Conservation (phyloP, 768 basidiomycete species). For the Multifurca ochricompacta region DNA sequence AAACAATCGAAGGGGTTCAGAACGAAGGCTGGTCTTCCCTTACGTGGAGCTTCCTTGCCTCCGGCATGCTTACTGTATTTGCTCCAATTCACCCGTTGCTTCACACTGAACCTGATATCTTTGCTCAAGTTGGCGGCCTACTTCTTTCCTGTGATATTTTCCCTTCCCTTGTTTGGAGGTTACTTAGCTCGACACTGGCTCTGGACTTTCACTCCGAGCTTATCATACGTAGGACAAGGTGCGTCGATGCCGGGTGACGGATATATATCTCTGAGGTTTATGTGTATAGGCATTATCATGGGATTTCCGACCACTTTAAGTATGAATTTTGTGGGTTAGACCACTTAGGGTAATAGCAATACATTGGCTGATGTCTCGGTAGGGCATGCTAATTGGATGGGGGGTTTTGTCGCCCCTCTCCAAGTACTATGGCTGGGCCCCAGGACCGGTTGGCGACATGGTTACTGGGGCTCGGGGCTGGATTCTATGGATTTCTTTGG, state of each 20-base stretch:
- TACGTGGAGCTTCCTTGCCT: slow-evolving; percentile 68
- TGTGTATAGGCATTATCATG: slow-evolving; percentile 80
- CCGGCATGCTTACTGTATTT: slow-evolving; percentile 68
- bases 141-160: slow-evolving; percentile 83
- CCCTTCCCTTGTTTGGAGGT: slow-evolving; percentile 77
- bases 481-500: slow-evolving; percentile 95
- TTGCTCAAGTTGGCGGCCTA: slow-evolving; percentile 67
- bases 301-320: slow-evolving; percentile 89
- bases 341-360: not conserved
- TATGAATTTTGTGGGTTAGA: slow-evolving; percentile 73
- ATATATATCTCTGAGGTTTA: slow-evolving; percentile 1
- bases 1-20: slow-evolving; percentile 41
- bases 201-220: slow-evolving; percentile 88
- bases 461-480: slow-evolving; percentile 84
- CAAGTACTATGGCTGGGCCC: slow-evolving; percentile 82
- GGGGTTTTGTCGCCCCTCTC: slow-evolving; percentile 85
- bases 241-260: not conserved
- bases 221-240: slow-evolving; percentile 93
- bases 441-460: slow-evolving; percentile 85
- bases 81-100: not conserved
- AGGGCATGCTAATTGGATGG: slow-evolving; percentile 99
- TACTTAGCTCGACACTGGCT: slow-evolving; percentile 83
- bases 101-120: not conserved
- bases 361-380: not conserved
- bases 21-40: slow-evolving; percentile 73